Percentiles rank a stretch among this genome's conserved stretches.
Evolutionary conservation across 805 yeast genomes (phyloP).

Genomic region (Candida sakaeoensis): DNA sequence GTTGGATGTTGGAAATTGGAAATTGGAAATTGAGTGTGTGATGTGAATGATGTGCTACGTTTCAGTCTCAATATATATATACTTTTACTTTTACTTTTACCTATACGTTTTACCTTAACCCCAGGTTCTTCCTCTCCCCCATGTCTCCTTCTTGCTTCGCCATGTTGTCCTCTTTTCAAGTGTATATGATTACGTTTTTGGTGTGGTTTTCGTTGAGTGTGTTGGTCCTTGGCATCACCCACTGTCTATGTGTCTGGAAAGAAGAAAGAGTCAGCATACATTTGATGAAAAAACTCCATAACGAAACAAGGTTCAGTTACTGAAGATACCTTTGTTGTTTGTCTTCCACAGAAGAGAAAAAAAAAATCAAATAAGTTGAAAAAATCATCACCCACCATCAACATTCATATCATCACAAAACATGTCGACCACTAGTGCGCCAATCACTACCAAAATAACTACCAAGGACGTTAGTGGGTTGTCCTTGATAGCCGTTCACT

Average conservation of each 20-base stretch:
- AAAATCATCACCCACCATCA: too few species aligned
- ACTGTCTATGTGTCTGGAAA: not conserved
- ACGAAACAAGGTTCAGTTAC: not conserved
- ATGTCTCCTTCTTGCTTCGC: not conserved
- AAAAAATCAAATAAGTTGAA: not conserved
- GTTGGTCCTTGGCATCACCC: not conserved
- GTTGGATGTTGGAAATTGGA: not conserved
- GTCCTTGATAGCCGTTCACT: constrained; percentile 92
- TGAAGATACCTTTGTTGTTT: not conserved
- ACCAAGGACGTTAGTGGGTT: constrained; percentile 41
- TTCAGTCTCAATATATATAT: not conserved
- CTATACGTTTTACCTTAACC: too few species aligned
- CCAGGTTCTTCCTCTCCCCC: too few species aligned
- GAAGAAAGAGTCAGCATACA: not conserved
- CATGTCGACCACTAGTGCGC: constrained; percentile 8
- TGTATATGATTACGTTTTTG: not conserved
- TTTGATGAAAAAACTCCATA: not conserved
- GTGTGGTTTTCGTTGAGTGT: constrained; percentile 1
- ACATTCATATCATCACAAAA: not conserved
- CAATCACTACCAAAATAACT: constrained; percentile 31
- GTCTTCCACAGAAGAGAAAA: too few species aligned
- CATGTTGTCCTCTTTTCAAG: constrained; percentile 1
- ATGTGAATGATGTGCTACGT: constrained; percentile 1
- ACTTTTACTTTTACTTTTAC: not conserved
- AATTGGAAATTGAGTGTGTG: too few species aligned